Base-by-base conservation (phyloP, 768 basidiomycete genomes). In the Galerina marginata region DNA sequence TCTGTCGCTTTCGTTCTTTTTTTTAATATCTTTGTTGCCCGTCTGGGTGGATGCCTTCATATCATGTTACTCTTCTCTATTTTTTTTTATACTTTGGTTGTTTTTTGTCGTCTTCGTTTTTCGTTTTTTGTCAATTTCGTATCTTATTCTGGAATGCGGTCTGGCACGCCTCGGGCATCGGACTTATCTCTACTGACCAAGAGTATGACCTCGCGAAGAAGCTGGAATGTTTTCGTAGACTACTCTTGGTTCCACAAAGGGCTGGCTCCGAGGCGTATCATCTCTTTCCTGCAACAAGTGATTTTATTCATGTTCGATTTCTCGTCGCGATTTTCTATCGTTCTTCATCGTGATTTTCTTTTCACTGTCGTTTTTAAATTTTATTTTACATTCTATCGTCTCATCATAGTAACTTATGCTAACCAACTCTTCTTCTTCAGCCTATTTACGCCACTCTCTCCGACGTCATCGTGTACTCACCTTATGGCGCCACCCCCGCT, bases 381-480 rank as follows among this genome's bases (percentile, higher is more conserved):
- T 10, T 51, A 25, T 10, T 23, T 23, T 51, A 6, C 4, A 20
- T 23, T 23, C 16, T 14, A 39, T 51, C 10, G 7, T 7, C 16
- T 51, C 49, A 11, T 51, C 43, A 3, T 46, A 6, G 14, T 23
- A 39, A 11, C 12, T 44, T 23, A 20, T 23, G 29, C 59, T 60
- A 40, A 55, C 47, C 14, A 23, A 12, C 38, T 52, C 29, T 38
- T 39, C 37, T 43, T 37, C 33, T 16, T 23, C 52, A 93, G 92
- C 86, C 91, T 45, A 90, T 95, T 58, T 93, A 92, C 66, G 88
- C 90, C 1, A 90, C 92, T 6, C 79, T 96, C n/a, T 93, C 92
- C 46, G 95, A 96, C 67, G 87, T 96, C 39, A 88, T 95, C 62
- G 77, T 96, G 26, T 96, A 95, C 74, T 93, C 92, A 12, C 92